Percentiles rank a stretch among this genome's conserved stretches.
phyloP scores from a whole-genome alignment of 306 rosid genomes.

The Medicago ruthenica region DNA sequence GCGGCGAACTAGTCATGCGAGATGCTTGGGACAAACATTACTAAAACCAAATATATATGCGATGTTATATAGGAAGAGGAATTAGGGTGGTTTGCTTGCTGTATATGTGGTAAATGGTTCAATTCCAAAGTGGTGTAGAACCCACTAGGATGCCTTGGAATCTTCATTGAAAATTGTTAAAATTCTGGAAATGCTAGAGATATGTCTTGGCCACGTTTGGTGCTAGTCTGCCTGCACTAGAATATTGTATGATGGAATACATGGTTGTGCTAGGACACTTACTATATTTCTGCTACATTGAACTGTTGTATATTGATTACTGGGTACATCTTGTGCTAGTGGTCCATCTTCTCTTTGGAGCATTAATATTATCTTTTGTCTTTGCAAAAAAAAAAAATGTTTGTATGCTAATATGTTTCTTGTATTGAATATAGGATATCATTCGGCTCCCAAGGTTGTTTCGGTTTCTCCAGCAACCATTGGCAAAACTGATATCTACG shows the following conservation, averaged over 20 bases:
- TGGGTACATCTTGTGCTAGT: not conserved
- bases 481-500: conserved; percentile 84
- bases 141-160: too few relatives aligned
- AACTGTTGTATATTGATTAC: not conserved
- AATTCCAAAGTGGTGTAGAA: too few relatives aligned
- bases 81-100: not conserved
- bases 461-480: conserved; percentile 82
- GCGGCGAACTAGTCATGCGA: not conserved
- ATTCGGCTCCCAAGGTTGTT: conserved; percentile 94
- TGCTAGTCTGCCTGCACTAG: too few relatives aligned
- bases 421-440: conserved; percentile 70
- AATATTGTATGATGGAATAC: too few relatives aligned
- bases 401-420: conserved; percentile 22
- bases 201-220: too few relatives aligned
- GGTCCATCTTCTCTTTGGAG: not conserved
- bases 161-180: too few relatives aligned
- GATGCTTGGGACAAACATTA: not conserved
- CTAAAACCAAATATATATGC: not conserved
- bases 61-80: not conserved
- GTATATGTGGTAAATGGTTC: too few relatives aligned
- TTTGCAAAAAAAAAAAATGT: not conserved
- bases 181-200: too few relatives aligned
- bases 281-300: too few relatives aligned
- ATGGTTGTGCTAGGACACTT: too few relatives aligned
- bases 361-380: not conserved